Evolutionary conservation across 306 rosid genomes (phyloP).

Genomic region (Macrotyloma uniflorum): DNA sequence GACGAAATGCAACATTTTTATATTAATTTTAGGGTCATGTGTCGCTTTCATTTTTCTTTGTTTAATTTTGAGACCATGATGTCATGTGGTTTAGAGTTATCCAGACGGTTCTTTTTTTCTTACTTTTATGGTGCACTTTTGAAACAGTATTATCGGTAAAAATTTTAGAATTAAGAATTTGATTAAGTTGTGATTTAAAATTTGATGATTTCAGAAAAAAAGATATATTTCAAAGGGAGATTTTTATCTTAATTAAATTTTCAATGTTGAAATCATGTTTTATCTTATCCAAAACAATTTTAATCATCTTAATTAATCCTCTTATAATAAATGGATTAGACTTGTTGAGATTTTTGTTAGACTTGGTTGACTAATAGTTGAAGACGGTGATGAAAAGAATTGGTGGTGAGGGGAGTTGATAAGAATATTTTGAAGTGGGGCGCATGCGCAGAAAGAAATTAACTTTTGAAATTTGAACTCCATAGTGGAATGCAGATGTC

Average conservation of each 20-base stretch:
- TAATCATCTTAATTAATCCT: no score
- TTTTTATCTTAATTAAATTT: no score
- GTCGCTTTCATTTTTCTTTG: not conserved
- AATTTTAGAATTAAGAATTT: no score
- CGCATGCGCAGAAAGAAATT: slow-evolving; percentile 45
- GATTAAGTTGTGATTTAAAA: no score
- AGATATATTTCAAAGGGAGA: no score
- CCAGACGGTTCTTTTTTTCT: no score
- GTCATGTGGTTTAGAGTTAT: not conserved
- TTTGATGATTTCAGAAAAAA: no score
- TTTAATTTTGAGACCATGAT: slow-evolving; percentile 21
- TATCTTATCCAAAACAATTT: no score
- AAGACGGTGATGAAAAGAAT: slow-evolving; percentile 6
- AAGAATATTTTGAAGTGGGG: slow-evolving; percentile 29
- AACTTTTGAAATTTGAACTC: slow-evolving; percentile 18
- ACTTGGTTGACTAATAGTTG: slow-evolving; percentile 23
- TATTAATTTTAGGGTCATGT: slow-evolving; percentile 2
- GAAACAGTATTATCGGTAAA: no score
- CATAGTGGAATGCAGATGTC: slow-evolving; percentile 18
- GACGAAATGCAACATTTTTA: not conserved
- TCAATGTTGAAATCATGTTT: no score
- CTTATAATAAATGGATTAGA: no score
- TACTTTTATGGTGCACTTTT: no score
- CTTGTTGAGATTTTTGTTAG: not conserved
- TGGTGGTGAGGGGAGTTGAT: slow-evolving; percentile 13